Evolutionary conservation across 2,329 filamentous ascomycete species (phyloP).

Genomic region (Diaporthe citrichinensis): DNA sequence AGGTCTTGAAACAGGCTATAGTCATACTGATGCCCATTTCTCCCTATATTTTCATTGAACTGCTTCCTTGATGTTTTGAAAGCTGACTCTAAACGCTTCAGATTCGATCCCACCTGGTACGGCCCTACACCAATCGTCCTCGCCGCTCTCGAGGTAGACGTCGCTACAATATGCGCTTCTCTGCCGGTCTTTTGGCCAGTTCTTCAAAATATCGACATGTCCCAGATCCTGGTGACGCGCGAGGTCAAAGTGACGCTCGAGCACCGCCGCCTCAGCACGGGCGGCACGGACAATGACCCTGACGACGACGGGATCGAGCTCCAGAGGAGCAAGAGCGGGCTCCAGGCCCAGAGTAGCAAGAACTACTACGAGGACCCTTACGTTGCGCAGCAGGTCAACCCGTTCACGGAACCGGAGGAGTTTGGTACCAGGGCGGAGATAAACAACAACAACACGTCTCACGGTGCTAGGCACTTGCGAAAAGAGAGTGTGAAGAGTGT

Average conservation of each 20-base stretch:
- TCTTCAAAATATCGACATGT: constrained; percentile 39
- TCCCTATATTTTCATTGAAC: background rate
- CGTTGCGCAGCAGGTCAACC: constrained; percentile 36
- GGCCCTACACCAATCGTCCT: constrained; percentile 52
- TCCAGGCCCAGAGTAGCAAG: constrained; percentile 8
- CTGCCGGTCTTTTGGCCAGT: constrained; percentile 42
- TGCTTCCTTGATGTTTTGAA: background rate
- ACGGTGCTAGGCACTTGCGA: background rate
- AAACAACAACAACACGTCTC: constrained; percentile 1
- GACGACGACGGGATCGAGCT: constrained; percentile 40
- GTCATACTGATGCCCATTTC: background rate
- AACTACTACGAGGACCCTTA: constrained; percentile 35
- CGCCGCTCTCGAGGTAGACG: constrained; percentile 52
- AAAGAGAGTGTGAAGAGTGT: constrained; percentile 8
- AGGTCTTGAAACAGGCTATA: background rate
- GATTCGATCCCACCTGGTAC: constrained; percentile 55
- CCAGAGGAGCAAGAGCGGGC: constrained; percentile 29
- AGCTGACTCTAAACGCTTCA: background rate
- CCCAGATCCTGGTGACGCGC: constrained; percentile 35
- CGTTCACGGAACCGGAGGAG: constrained; percentile 27
- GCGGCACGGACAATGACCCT: constrained; percentile 5
- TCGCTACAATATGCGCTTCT: constrained; percentile 34
- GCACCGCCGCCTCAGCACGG: constrained; percentile 29
- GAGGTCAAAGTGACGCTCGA: constrained; percentile 40
- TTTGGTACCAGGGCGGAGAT: constrained; percentile 30